Conservation (phyloP, 306 rosid genomes). For the Casuarina glauca region DNA sequence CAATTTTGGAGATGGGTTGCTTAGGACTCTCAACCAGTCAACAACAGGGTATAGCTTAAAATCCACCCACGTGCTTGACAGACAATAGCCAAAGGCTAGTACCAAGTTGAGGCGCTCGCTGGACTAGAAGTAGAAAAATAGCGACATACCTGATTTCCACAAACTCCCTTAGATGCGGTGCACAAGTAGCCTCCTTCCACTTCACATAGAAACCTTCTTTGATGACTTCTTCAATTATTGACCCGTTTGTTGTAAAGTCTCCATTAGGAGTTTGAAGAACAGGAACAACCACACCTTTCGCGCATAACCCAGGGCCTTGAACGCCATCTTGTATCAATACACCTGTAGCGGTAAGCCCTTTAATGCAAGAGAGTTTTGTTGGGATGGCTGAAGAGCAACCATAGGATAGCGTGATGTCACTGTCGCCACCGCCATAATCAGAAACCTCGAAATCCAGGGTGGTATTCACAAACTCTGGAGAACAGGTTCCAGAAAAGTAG, state of each 20-base stretch:
- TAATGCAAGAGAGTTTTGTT: too few species aligned
- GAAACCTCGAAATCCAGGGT: constrained; percentile 30
- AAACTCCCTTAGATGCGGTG: too few species aligned
- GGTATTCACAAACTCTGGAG: constrained; percentile 21
- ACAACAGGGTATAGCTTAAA: background rate
- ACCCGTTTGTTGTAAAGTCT: background rate
- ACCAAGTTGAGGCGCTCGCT: background rate
- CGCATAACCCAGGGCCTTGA: background rate
- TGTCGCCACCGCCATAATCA: constrained; percentile 1
- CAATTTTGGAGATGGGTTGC: too few species aligned
- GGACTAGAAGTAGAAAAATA: background rate
- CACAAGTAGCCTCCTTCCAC: constrained; percentile 30
- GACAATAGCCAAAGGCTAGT: background rate
- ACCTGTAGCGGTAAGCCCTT: too few species aligned
- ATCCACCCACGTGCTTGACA: too few species aligned
- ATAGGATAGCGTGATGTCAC: constrained; percentile 36
- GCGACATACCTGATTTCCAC: background rate
- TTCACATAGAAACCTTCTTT: constrained; percentile 29
- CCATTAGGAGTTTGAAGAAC: background rate
- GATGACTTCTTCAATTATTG: constrained; percentile 8
- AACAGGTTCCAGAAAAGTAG: constrained; percentile 27
- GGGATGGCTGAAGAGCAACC: background rate
- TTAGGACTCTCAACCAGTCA: too few species aligned
- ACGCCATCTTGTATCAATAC: too few species aligned
- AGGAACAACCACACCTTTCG: constrained; percentile 29